phyloP scores from a whole-genome alignment of 2,329 filamentous ascomycete species.

The Trichoderma asperellum region DNA sequence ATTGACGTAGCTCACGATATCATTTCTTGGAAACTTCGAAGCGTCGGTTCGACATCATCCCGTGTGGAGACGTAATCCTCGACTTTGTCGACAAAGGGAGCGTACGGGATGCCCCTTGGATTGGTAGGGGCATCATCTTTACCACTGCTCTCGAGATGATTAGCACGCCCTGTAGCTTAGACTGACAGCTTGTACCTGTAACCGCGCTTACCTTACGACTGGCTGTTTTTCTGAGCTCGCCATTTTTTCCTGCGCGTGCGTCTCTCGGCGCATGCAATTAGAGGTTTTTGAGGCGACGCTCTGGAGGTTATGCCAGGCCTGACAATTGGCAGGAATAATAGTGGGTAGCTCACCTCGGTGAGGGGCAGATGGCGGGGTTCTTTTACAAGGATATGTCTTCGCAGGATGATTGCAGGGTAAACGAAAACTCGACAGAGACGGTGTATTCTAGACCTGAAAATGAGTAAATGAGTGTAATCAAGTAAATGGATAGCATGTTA shows the following conservation, averaged over 20 bases:
- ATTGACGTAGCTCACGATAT: slow-evolving; percentile 67
- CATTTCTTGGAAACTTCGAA: slow-evolving; percentile 90
- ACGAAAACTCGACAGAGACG: not conserved
- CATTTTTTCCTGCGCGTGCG: slow-evolving; percentile 41
- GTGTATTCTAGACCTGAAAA: not conserved
- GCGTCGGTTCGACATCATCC: slow-evolving; percentile 76
- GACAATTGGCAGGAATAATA: slow-evolving; percentile 28
- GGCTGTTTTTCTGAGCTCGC: slow-evolving; percentile 47
- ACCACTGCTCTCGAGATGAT: slow-evolving; percentile 32
- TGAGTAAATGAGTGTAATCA: not conserved
- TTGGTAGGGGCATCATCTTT: slow-evolving; percentile 66
- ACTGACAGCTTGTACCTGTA: not conserved
- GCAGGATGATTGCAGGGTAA: slow-evolving; percentile 2
- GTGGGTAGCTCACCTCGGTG: slow-evolving; percentile 40
- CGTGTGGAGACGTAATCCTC: slow-evolving; percentile 84
- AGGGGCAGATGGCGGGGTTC: slow-evolving; percentile 37
- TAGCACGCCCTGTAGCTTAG: slow-evolving; percentile 1
- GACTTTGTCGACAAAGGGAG: slow-evolving; percentile 84
- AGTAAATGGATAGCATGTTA: no score
- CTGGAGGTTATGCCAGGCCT: slow-evolving; percentile 34
- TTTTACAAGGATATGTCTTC: slow-evolving; percentile 22
- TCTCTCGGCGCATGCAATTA: slow-evolving; percentile 27
- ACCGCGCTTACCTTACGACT: slow-evolving; percentile 40
- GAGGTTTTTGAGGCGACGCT: slow-evolving; percentile 33
- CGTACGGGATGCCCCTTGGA: slow-evolving; percentile 79